Percentiles rank a stretch among this genome's conserved stretches.
Conservation (phyloP, 1,139 yeast genomes). For the Hyphopichia buzzinii region DNA sequence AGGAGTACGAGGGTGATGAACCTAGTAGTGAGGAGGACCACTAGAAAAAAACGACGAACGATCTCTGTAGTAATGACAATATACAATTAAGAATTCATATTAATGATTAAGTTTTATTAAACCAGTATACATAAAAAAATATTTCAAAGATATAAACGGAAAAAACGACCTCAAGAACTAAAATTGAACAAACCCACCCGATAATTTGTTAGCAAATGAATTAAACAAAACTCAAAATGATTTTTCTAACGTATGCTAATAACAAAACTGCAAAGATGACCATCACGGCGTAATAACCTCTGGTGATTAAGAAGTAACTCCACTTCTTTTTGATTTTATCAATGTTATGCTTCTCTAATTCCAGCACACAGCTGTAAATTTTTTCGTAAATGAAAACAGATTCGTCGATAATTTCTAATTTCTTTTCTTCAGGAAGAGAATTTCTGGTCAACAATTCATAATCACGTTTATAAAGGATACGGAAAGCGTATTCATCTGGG, state of each 20-base stretch:
- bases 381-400: slow-evolving; percentile 63
- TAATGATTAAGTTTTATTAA: too few species aligned
- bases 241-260: slow-evolving; percentile 27
- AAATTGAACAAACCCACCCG: neutral
- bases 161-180: neutral
- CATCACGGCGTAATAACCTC: slow-evolving; percentile 43
- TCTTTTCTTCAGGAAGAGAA: slow-evolving; percentile 64
- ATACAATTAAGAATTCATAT: too few species aligned
- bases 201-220: neutral
- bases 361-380: slow-evolving; percentile 59
- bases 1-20: slow-evolving; percentile 7
- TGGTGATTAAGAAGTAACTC: slow-evolving; percentile 53
- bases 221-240: slow-evolving; percentile 16
- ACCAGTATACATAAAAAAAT: neutral
- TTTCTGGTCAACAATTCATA: slow-evolving; percentile 76
- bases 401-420: slow-evolving; percentile 67
- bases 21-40: slow-evolving; percentile 6
- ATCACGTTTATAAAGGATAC: slow-evolving; percentile 68
- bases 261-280: slow-evolving; percentile 20
- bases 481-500: slow-evolving; percentile 63
- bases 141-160: neutral
- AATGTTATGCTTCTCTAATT: slow-evolving; percentile 64
- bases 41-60: neutral
- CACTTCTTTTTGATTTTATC: slow-evolving; percentile 54
- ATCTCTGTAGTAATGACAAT: too few species aligned